These are phyloP conservation scores for Tricholoma matsutake DNA, from an alignment of 768 basidiomycete genomes.

Conservation along the genomic window DNA sequence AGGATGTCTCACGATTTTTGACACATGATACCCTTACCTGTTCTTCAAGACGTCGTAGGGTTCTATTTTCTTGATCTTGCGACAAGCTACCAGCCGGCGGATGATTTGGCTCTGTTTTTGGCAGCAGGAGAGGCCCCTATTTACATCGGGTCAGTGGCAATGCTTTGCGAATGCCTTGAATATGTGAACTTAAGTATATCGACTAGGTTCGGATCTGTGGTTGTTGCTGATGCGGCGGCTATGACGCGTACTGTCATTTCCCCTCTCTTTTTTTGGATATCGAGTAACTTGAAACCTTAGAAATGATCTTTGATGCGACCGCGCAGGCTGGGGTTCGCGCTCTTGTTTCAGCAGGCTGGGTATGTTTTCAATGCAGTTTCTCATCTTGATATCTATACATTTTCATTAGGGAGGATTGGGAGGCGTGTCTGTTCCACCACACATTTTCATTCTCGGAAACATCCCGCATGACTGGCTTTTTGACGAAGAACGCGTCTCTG, in stretches of 20 bases:
- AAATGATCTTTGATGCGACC: slow-evolving; percentile 58
- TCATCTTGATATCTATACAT: background rate
- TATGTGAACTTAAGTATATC: background rate
- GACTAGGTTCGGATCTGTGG: slow-evolving; percentile 57
- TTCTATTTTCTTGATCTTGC: slow-evolving; percentile 62
- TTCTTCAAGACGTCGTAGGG: slow-evolving; percentile 50
- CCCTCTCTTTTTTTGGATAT: background rate
- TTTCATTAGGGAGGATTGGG: slow-evolving; percentile 49
- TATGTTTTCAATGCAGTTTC: slow-evolving; percentile 13
- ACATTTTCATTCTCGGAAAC: slow-evolving; percentile 62
- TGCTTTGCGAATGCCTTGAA: background rate
- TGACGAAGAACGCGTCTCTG: slow-evolving; percentile 47
- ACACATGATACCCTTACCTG: background rate
- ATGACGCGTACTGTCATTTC: slow-evolving; percentile 33
- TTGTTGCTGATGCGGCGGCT: slow-evolving; percentile 49
- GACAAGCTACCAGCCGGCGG: slow-evolving; percentile 42
- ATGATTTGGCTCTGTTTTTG: slow-evolving; percentile 48
- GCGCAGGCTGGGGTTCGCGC: slow-evolving; percentile 53
- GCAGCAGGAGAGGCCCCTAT: slow-evolving; percentile 48
- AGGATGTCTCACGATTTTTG: background rate
- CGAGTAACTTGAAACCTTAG: slow-evolving; percentile 22
- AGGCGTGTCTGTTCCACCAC: slow-evolving; percentile 44
- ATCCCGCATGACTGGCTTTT: slow-evolving; percentile 73
- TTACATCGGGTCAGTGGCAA: slow-evolving; percentile 49
- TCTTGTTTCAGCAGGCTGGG: slow-evolving; percentile 64